Evolutionary conservation across 805 yeast species (phyloP), one percentile per base, ranked within the genome.

Genomic region (Hanseniaspora occidentalis): DNA sequence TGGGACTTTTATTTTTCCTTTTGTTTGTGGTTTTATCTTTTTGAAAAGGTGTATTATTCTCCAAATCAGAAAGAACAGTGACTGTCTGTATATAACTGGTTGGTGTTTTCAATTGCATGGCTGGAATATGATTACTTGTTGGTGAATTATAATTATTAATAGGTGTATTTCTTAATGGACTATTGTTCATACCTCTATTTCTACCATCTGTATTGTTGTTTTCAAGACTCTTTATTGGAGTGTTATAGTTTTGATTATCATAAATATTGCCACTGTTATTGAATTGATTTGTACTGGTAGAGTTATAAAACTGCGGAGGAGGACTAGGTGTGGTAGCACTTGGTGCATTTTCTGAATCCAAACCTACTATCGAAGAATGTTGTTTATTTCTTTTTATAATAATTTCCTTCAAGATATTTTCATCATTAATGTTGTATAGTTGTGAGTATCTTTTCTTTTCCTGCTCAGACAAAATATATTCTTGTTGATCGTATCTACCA

Each of bases 41-140:
- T n/a, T 29, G 16, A n/a, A 4, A n/a, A n/a, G 18, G 6, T 29
- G 33, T 16, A n/a, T n/a, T n/a, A n/a, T n/a, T n/a, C n/a, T n/a
- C n/a, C n/a, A n/a, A n/a, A n/a, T n/a, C n/a, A 5, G 33, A 29
- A 5, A 29, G 17, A n/a, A n/a, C 33, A 4, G 44, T 41, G 1
- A 41, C 41, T 13, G 44, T 41, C n/a, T 37, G 38, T 16, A 41
- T 33, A 23, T 41, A n/a, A 14, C 33, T 29, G 13, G 33, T 29
- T 29, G 33, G 33, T n/a, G 33, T 29, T 29, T 29, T 29, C 33
- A 29, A 29, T 29, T 29, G 33, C 18, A 29, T n/a, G 16, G 33
- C 33, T n/a, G 33, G 33, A 4, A 29, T 16, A 5, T n/a, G 6
- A 7, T 8, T n/a, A 23, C 16, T 16, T n/a, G 31, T 8, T 27